A percentile compares a stretch with the other conserved stretches of the same genome.
Evolutionary conservation across 345 rosid genomes (phyloP).

Genomic region (Zanthoxylum bungeanum): DNA sequence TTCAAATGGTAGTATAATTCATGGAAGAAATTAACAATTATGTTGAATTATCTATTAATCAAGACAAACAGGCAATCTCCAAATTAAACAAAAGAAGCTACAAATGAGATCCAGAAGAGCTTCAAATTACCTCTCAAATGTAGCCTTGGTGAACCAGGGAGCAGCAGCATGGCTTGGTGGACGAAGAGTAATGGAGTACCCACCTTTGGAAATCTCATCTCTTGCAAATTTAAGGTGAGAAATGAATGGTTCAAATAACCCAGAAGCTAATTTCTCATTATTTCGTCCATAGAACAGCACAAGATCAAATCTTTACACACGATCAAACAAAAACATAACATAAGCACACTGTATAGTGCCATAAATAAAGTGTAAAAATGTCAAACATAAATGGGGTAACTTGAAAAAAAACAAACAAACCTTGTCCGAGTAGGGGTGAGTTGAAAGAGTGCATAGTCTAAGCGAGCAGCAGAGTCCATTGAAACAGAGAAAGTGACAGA

Average conservation of each 20-base stretch:
- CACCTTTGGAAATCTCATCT: conserved; percentile 83
- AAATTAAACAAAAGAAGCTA: not conserved
- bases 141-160: conserved; percentile 84
- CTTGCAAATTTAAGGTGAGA: conserved; percentile 68
- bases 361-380: not conserved
- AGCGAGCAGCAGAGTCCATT: conserved; percentile 32
- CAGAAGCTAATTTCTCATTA: conserved; percentile 82
- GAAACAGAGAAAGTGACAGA: conserved; percentile 4
- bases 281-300: conserved; percentile 58
- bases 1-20: conserved; percentile 1
- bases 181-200: conserved; percentile 71
- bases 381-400: not conserved
- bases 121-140: conserved; percentile 61
- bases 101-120: not conserved
- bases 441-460: conserved; percentile 59
- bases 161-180: conserved; percentile 53
- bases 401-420: conserved; percentile 21
- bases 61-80: not conserved
- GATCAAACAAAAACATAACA: not conserved
- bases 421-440: conserved; percentile 95
- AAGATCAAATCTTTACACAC: conserved; percentile 62
- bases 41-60: not conserved
- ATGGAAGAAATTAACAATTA: not conserved
- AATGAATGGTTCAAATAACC: conserved; percentile 75
- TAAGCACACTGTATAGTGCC: not conserved